Base-by-base conservation (phyloP, 352 stramenopile genomes). In the Phytophthora kernoviae region DNA sequence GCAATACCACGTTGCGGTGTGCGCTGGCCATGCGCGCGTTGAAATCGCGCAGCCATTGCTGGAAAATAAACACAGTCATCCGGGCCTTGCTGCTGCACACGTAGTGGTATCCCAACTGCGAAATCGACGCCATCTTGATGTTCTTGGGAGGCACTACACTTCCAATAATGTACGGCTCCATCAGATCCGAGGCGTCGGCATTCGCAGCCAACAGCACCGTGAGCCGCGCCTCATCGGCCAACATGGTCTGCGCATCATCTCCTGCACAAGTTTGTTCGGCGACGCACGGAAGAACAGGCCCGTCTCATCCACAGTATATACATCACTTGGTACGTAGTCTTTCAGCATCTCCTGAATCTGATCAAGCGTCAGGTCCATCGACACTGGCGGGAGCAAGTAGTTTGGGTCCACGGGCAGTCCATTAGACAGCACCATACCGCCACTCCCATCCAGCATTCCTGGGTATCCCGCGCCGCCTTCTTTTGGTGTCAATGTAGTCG, bases 21-120 rank as follows among this genome's bases (percentile, higher is more conserved):
- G 84, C 81, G 48, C 83, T 93, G 11, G 85, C 84, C 86, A 95
- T 95, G 47, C 84, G 83, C 18, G 82, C 81, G 50, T 95, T 95
- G 41, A 95, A 92, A 54, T 93, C 84, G 8, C 84, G 84, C 21
- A 95, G 62, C 86, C 86, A 95, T 52, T 93, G 83, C 74, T 95
- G 84, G 65, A 95, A 95, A 56, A 95, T 93, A 55, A 93, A 91
- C 27, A 93, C 82, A 11, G 86, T 95, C 86, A 95, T 95, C 54
- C 84, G 85, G 17, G 82, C 73, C 65, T 88, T 88, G 69, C 79
- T 87, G 62, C 80, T 93, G 69, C 78, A 89, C 18, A 93, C 80
- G 68, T 95, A 95, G 74, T 95, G 84, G 65, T 92, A 94, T 6
- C 86, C 86, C 15, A 93, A 73, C 58, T 93, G 83, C 54, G 81